Evolutionary conservation across 139 green algal species (phyloP).

Genomic region (Monoraphidium neglectum): DNA sequence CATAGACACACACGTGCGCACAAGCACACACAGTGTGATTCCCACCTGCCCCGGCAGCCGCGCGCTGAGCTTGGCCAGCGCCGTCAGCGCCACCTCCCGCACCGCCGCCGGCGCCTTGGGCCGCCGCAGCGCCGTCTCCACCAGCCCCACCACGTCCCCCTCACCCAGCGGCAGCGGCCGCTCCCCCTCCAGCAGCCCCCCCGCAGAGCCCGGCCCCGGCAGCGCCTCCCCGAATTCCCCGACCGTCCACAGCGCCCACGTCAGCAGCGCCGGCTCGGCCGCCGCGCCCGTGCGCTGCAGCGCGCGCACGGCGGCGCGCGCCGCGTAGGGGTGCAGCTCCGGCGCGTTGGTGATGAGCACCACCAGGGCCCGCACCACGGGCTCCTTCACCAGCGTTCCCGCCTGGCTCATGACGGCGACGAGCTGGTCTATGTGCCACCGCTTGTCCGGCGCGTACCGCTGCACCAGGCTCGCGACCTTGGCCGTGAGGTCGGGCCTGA

Average conservation of each 20-base stretch:
- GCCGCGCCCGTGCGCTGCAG: conserved; percentile 36
- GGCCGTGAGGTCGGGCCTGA: conserved; percentile 94
- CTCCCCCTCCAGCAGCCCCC: conserved; percentile 72
- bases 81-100: conserved; percentile 75
- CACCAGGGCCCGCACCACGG: conserved; percentile 78
- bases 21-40: neutral
- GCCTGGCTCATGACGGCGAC: conserved; percentile 72
- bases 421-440: conserved; percentile 87
- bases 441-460: conserved; percentile 85
- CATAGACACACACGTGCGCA: no score
- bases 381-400: conserved; percentile 84
- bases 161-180: conserved; percentile 42
- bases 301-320: conserved; percentile 49
- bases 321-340: conserved; percentile 85
- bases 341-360: conserved; percentile 87
- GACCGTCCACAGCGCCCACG: conserved; percentile 78
- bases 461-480: conserved; percentile 92
- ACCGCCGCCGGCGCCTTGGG: conserved; percentile 1
- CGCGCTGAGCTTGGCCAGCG: conserved; percentile 86
- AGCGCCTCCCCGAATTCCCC: conserved; percentile 95
- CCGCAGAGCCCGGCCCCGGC: conserved; percentile 31
- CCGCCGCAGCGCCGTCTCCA: conserved; percentile 51
- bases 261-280: conserved; percentile 53
- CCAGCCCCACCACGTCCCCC: conserved; percentile 57
- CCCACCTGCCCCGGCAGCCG: conserved; percentile 55